phyloP scores from a whole-genome alignment of 768 basidiomycete species.

The Vararia minispora region DNA sequence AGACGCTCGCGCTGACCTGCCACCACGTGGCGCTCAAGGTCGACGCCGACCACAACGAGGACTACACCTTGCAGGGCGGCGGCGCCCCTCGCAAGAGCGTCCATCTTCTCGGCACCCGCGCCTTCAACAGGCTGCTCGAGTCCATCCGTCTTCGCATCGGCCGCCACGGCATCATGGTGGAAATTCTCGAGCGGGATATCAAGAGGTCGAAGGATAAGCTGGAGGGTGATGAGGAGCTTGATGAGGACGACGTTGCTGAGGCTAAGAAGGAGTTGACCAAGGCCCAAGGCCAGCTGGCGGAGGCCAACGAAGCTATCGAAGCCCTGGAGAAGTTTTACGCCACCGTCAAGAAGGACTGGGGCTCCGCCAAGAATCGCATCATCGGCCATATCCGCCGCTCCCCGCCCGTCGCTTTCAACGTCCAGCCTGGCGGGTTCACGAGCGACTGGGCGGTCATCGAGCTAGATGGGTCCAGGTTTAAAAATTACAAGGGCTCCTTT shows the following conservation, averaged over 20 bases:
- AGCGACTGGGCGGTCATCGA: conserved; percentile 10
- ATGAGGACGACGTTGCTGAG: not conserved
- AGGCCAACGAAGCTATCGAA: conserved; percentile 9
- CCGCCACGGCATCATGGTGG: not conserved
- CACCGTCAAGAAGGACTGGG: conserved; percentile 12
- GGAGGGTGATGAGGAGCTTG: not conserved
- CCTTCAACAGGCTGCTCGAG: conserved; percentile 5
- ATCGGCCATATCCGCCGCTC: conserved; percentile 15
- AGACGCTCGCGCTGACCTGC: conserved; percentile 21
- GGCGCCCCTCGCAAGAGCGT: conserved; percentile 5
- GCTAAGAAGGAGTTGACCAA: conserved; percentile 5
- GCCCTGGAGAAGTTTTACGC: conserved; percentile 8
- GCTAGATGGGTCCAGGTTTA: conserved; percentile 12
- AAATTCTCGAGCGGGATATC: conserved; percentile 1
- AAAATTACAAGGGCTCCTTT: conserved; percentile 10
- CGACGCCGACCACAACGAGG: conserved; percentile 13
- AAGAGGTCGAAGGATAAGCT: conserved; percentile 1
- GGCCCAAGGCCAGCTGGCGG: conserved; percentile 2
- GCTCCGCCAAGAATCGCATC: conserved; percentile 4
- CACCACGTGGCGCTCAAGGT: conserved; percentile 12
- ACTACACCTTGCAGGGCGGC: not conserved
- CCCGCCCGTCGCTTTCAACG: conserved; percentile 11
- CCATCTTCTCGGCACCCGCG: conserved; percentile 9
- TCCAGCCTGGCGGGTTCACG: conserved; percentile 10
- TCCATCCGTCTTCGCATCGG: conserved; percentile 6